Conservation (phyloP, 352 stramenopile species). For the Pythium aquatile region DNA sequence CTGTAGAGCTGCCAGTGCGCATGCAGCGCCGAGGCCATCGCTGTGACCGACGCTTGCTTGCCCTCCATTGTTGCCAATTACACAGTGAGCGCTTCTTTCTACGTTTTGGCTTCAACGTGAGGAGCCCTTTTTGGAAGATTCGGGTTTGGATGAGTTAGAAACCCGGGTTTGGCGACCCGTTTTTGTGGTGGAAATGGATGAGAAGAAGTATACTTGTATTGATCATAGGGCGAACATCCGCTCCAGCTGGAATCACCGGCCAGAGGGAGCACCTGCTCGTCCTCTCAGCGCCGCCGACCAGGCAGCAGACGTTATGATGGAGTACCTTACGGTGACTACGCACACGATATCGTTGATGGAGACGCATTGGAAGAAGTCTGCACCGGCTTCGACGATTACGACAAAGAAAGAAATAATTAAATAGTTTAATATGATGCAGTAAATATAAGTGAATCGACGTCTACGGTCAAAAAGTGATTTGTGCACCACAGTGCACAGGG, state of each 20-base stretch:
- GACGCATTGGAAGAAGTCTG: too few species aligned
- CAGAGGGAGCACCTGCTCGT: background rate
- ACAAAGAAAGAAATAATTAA: too few species aligned
- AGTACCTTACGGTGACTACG: background rate
- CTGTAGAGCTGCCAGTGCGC: background rate
- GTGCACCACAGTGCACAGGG: background rate
- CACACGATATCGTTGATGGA: too few species aligned
- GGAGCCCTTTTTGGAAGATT: background rate
- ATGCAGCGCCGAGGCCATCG: background rate
- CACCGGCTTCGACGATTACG: too few species aligned
- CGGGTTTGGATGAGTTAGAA: background rate
- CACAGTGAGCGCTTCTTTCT: background rate
- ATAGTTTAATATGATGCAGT: too few species aligned
- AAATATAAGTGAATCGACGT: background rate
- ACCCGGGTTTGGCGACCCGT: background rate
- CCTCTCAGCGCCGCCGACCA: background rate
- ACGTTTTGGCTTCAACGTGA: conserved; percentile 6
- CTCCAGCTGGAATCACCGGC: background rate
- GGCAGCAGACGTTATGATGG: background rate
- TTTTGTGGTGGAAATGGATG: too few species aligned
- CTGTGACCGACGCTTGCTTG: background rate
- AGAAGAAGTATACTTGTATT: background rate
- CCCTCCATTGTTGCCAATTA: background rate
- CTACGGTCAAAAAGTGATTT: background rate
- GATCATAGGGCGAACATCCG: background rate